phyloP scores from a whole-genome alignment of 192 early-diverging fungal species.

The Coemansia sp. region DNA sequence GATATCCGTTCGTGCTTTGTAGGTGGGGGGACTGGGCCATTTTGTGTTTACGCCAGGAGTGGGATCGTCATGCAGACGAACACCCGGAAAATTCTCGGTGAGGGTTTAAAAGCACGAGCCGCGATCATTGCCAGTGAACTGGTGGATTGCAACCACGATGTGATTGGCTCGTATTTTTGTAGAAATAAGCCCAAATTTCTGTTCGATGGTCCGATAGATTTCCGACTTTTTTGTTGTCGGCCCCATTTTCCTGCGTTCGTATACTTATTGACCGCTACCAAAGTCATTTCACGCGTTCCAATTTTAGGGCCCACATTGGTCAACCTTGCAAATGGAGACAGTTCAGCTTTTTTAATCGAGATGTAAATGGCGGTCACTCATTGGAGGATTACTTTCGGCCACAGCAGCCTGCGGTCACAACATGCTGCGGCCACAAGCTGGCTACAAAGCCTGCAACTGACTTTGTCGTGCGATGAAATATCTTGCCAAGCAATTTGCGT shows the following conservation, averaged over 20 bases:
- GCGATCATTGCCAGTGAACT: neutral
- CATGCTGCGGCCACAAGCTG: neutral
- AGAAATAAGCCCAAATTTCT: neutral
- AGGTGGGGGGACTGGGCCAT: neutral
- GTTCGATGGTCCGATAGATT: neutral
- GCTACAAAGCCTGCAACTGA: neutral
- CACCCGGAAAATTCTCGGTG: conserved; percentile 4
- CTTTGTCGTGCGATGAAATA: neutral
- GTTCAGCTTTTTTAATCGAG: neutral
- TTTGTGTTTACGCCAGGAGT: neutral
- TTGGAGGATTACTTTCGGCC: neutral
- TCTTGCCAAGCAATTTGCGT: neutral
- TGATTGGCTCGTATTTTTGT: neutral
- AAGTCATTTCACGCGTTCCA: neutral
- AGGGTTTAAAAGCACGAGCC: neutral
- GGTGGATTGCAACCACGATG: neutral
- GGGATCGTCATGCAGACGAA: conserved; percentile 1
- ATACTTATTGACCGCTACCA: too few relatives aligned
- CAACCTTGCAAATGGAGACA: neutral
- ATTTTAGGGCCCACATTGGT: neutral
- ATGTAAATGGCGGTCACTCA: neutral
- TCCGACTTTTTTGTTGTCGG: neutral
- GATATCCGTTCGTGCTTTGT: neutral
- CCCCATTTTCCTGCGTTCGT: neutral
- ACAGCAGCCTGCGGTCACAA: neutral